Evolutionary conservation across 805 yeast genomes (phyloP).

Genomic region (Saccharomyces mikatae): DNA sequence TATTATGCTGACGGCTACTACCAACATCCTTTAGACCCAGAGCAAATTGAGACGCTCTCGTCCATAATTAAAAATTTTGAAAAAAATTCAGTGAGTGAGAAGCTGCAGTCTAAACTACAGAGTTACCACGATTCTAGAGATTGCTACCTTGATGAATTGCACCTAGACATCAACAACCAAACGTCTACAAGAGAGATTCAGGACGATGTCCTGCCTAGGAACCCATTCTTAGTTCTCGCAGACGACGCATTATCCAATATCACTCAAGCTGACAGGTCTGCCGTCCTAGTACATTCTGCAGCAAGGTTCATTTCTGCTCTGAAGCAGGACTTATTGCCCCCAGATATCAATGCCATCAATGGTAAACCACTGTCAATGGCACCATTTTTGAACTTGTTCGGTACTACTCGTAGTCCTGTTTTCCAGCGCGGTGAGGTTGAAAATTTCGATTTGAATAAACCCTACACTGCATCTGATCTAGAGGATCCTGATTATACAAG

Average conservation of each 20-base stretch:
- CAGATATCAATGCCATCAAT: conserved; percentile 48
- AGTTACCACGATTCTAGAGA: conserved; percentile 38
- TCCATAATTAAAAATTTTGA: conserved; percentile 40
- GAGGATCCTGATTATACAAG: conserved; percentile 31
- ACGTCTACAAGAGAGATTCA: conserved; percentile 51
- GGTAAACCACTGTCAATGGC: conserved; percentile 55
- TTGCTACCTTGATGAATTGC: conserved; percentile 47
- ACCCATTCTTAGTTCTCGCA: conserved; percentile 66
- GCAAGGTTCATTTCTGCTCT: conserved; percentile 57
- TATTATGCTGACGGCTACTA: conserved; percentile 44
- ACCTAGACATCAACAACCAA: conserved; percentile 35
- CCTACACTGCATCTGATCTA: conserved; percentile 40
- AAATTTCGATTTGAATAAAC: conserved; percentile 32
- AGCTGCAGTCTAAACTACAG: conserved; percentile 47
- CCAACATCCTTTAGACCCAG: conserved; percentile 22
- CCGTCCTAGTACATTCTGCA: conserved; percentile 57
- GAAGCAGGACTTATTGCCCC: conserved; percentile 44
- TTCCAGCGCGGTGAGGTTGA: conserved; percentile 25
- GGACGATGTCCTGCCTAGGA: conserved; percentile 65
- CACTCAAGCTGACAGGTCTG: conserved; percentile 59
- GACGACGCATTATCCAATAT: conserved; percentile 64
- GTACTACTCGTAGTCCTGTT: conserved; percentile 53
- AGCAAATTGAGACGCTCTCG: conserved; percentile 30
- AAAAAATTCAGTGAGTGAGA: conserved; percentile 34
- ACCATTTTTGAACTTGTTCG: conserved; percentile 59